Percentiles rank a stretch among this genome's conserved stretches.
Evolutionary conservation across 257 asterid genomes (phyloP).

Genomic region (Oldenlandia corymbosa): DNA sequence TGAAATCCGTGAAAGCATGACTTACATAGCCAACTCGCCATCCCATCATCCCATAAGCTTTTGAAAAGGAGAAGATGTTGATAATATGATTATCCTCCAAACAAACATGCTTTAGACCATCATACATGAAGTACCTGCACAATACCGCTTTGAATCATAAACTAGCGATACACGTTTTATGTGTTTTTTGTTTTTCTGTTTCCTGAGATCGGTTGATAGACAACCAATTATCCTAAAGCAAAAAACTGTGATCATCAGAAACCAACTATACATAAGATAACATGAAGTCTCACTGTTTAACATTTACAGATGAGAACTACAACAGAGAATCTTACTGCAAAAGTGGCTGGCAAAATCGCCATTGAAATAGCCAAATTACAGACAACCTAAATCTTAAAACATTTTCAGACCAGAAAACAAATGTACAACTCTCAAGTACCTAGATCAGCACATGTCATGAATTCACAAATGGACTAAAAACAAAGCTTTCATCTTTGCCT

Average conservation of each 20-base stretch:
- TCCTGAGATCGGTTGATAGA: background rate
- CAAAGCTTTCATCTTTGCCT: background rate
- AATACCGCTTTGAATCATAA: slow-evolving; percentile 2
- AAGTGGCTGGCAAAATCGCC: background rate
- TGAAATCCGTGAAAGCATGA: slow-evolving; percentile 8
- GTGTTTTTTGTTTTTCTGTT: background rate
- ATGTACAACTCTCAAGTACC: background rate
- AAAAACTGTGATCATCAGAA: too few relatives aligned
- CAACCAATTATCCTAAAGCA: background rate
- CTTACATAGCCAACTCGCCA: slow-evolving; percentile 99
- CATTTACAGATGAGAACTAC: too few relatives aligned
- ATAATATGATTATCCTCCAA: slow-evolving; percentile 75
- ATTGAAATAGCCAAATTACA: background rate
- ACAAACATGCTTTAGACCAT: slow-evolving; percentile 74
- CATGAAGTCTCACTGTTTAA: background rate
- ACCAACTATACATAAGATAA: background rate
- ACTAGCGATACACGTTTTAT: background rate
- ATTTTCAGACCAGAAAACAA: background rate
- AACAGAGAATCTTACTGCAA: background rate
- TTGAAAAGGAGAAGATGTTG: slow-evolving; percentile 88
- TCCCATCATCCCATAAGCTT: slow-evolving; percentile 99
- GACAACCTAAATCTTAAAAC: background rate
- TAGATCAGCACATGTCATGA: too few relatives aligned
- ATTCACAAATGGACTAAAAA: background rate
- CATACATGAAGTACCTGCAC: slow-evolving; percentile 94